A percentile compares a stretch with the other conserved stretches of the same genome.
Conservation (phyloP, 208 protist genomes). For the Trypanosomatidae sp. region DNA sequence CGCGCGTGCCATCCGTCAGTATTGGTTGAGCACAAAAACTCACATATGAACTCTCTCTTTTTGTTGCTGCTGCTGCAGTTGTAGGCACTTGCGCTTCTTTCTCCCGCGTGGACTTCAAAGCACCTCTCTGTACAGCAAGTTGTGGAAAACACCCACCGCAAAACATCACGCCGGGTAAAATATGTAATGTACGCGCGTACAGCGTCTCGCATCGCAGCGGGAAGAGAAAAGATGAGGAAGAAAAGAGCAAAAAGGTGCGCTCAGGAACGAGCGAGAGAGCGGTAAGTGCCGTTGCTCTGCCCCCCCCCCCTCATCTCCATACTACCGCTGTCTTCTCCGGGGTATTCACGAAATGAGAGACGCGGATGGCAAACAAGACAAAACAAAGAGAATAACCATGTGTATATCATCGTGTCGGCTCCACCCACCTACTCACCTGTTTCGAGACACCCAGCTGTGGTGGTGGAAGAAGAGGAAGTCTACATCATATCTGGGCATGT, state of each 20-base stretch:
- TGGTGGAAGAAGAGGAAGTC: background rate
- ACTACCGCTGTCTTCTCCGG: background rate
- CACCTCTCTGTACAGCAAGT: conserved; percentile 2
- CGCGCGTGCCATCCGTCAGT: background rate
- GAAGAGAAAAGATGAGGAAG: background rate
- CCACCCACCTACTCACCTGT: background rate
- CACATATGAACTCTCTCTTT: background rate
- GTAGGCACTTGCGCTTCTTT: background rate
- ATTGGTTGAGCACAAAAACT: background rate
- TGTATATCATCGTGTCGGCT: background rate
- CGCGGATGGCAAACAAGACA: background rate
- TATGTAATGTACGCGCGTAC: background rate
- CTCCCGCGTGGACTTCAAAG: background rate
- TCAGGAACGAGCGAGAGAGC: background rate
- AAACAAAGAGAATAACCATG: conserved; percentile 1
- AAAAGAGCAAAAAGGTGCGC: background rate
- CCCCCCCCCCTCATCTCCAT: no score
- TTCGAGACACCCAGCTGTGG: background rate
- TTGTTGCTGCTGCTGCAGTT: background rate
- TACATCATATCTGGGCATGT: background rate
- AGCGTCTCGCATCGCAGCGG: background rate
- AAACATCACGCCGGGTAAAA: background rate
- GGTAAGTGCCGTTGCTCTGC: background rate
- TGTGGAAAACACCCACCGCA: background rate
- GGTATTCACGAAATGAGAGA: background rate